These are phyloP conservation scores for Metschnikowia continentalis DNA, from an alignment of 805 yeast species.

Conservation along the genomic window DNA sequence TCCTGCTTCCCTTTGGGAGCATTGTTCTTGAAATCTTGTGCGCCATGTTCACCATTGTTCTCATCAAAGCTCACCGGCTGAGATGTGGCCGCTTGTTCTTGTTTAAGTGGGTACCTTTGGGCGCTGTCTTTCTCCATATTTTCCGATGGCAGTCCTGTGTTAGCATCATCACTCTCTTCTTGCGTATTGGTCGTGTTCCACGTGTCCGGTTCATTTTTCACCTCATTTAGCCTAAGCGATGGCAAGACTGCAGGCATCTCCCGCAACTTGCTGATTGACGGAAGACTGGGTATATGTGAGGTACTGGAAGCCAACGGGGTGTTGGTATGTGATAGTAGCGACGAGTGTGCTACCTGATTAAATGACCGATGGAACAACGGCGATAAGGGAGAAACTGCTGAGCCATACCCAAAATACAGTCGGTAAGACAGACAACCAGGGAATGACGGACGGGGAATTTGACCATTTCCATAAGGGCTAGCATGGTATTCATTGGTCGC, in stretches of 20 bases:
- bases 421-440: not conserved
- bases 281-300: not conserved
- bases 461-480: not conserved
- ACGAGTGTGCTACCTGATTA: slow-evolving; percentile 16
- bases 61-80: not conserved
- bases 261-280: not conserved
- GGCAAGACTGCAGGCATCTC: not conserved
- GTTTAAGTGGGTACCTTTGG: not conserved
- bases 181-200: not conserved
- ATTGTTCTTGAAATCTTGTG: not conserved
- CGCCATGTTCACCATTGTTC: not conserved
- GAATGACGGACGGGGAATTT: not conserved
- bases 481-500: slow-evolving; percentile 1
- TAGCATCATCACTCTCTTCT: not conserved
- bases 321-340: not conserved
- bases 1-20: not conserved
- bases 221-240: not conserved
- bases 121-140: not conserved
- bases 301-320: not conserved
- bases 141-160: too few species aligned
- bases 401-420: slow-evolving; percentile 8
- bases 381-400: slow-evolving; percentile 34
- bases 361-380: slow-evolving; percentile 40
- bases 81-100: not conserved
- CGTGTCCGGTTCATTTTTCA: not conserved